Evolutionary conservation across 1,139 yeast species (phyloP).

Genomic region (Meyerozyma elateridarum): DNA sequence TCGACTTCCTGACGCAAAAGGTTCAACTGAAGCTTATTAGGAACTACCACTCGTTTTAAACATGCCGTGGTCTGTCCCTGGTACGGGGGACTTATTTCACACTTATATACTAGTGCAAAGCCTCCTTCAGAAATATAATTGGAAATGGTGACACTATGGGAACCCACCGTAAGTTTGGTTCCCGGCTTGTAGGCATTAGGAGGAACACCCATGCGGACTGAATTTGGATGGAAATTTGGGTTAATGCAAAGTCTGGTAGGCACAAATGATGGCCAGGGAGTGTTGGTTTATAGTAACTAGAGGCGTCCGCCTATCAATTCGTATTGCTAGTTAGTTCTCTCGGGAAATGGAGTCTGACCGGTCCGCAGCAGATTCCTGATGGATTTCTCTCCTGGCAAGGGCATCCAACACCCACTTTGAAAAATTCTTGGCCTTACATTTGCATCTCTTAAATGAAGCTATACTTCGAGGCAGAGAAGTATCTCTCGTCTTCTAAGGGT

Average conservation of each 20-base stretch:
- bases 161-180: conserved; percentile 58
- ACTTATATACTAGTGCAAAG: conserved; percentile 73
- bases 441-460: conserved; percentile 42
- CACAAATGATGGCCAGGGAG: too few relatives aligned
- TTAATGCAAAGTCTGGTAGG: too few relatives aligned
- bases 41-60: conserved; percentile 70
- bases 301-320: too few relatives aligned
- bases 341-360: too few relatives aligned
- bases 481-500: conserved; percentile 27
- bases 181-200: conserved; percentile 61
- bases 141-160: conserved; percentile 52
- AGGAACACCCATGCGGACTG: conserved; percentile 21
- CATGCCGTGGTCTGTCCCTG: conserved; percentile 52
- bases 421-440: too few relatives aligned
- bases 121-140: conserved; percentile 69
- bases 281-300: too few relatives aligned
- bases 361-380: too few relatives aligned
- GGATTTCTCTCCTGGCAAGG: too few relatives aligned
- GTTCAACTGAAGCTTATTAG: conserved; percentile 64
- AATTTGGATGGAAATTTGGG: background rate
- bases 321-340: too few relatives aligned
- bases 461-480: conserved; percentile 59
- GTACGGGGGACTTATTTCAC: conserved; percentile 49
- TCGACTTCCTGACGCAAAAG: conserved; percentile 75
- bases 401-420: too few relatives aligned